Evolutionary conservation across 108 stramenopile genomes (phyloP).

Genomic region (Craspedostauros australis): DNA sequence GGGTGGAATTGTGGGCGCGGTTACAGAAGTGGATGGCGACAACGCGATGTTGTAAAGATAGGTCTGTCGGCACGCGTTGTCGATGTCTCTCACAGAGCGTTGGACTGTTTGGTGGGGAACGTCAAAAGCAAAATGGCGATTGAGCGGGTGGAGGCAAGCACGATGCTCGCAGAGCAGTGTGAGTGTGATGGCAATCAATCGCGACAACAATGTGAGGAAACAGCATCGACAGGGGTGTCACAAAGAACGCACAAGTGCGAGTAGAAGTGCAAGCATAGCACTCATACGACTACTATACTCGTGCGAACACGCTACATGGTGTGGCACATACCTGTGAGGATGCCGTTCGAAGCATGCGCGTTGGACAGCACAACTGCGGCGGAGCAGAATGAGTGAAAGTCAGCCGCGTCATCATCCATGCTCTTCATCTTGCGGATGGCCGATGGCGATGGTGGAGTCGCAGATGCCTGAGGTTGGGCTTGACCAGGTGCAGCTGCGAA

Average conservation of each 20-base stretch:
- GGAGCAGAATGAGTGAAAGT: conserved; percentile 51
- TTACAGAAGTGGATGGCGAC: neutral
- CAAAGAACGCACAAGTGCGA: neutral
- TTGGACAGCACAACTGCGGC: conserved; percentile 57
- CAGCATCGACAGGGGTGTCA: too few species aligned
- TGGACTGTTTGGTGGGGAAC: conserved; percentile 20
- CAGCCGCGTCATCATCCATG: conserved; percentile 24
- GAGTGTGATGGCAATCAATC: neutral
- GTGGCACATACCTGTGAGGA: conserved; percentile 16
- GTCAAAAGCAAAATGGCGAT: neutral
- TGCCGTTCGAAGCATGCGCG: conserved; percentile 33
- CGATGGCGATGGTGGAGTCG: too few species aligned
- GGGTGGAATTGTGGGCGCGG: conserved; percentile 32
- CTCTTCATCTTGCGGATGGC: too few species aligned
- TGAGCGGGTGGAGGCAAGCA: neutral
- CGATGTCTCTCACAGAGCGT: conserved; percentile 68
- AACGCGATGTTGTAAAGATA: conserved; percentile 53
- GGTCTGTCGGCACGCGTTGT: conserved; percentile 39
- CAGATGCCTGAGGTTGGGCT: too few species aligned
- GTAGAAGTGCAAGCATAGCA: neutral
- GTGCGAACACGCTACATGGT: too few species aligned
- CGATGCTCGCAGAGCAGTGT: too few species aligned
- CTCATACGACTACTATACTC: too few species aligned
- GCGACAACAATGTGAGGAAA: neutral
- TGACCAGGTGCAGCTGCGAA: too few species aligned